A percentile compares a stretch with the other conserved stretches of the same genome.
Evolutionary conservation across 305 asterid species (phyloP).

Genomic region (Fraxinus platypoda): DNA sequence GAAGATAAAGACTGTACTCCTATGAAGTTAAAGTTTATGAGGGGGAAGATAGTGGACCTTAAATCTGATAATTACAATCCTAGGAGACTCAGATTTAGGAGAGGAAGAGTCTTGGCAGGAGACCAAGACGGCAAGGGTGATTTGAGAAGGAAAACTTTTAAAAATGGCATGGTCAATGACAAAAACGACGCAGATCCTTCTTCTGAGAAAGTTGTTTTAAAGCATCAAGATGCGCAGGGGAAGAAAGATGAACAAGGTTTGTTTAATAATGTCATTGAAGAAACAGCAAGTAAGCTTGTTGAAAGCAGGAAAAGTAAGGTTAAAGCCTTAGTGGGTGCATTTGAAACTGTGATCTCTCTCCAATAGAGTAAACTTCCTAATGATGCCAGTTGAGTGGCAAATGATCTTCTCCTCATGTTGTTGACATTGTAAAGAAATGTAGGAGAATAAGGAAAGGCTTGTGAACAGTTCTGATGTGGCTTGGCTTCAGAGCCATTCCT

Average conservation of each 20-base stretch:
- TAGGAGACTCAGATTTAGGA: slow-evolving; percentile 60
- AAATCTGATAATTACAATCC: slow-evolving; percentile 52
- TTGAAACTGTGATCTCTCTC: slow-evolving; percentile 83
- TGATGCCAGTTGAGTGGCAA: slow-evolving; percentile 34
- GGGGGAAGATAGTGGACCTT: slow-evolving; percentile 69
- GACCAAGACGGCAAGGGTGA: slow-evolving; percentile 42
- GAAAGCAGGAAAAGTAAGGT: slow-evolving; percentile 87
- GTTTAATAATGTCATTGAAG: slow-evolving; percentile 79
- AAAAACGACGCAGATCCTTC: slow-evolving; percentile 19
- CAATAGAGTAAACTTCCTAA: slow-evolving; percentile 64
- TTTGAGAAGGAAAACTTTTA: slow-evolving; percentile 38
- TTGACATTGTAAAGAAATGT: slow-evolving; percentile 15
- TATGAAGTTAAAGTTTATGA: slow-evolving; percentile 65
- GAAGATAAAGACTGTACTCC: slow-evolving; percentile 41
- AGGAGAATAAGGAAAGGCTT: slow-evolving; percentile 15
- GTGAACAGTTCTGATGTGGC: slow-evolving; percentile 25
- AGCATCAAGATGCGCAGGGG: slow-evolving; percentile 68
- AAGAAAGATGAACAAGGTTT: slow-evolving; percentile 81
- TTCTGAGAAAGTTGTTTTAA: slow-evolving; percentile 51
- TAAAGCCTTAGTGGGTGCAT: slow-evolving; percentile 92
- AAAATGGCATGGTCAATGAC: slow-evolving; percentile 34
- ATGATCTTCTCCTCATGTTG: slow-evolving; percentile 8
- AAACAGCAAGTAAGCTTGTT: slow-evolving; percentile 88
- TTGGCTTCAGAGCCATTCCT: slow-evolving; percentile 12
- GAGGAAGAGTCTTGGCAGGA: slow-evolving; percentile 39